These are phyloP conservation scores for Wickerhamiella slavikovae DNA, from an alignment of 805 yeast genomes.

Conservation along the genomic window DNA sequence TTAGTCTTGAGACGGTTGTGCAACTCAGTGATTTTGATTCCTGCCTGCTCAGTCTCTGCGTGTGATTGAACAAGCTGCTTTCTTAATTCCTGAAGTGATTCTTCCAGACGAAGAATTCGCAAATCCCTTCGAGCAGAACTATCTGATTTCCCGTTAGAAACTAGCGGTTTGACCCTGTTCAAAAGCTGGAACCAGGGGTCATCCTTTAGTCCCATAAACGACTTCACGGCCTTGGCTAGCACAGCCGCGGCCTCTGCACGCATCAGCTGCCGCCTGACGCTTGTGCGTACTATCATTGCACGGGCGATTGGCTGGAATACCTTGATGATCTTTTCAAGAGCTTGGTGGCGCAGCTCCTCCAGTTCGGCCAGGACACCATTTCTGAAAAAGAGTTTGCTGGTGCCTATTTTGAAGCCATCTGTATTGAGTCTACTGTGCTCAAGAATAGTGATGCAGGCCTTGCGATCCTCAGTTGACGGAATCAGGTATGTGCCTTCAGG, in stretches of 20 bases:
- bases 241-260: constrained; percentile 52
- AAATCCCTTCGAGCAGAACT: constrained; percentile 9
- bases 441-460: constrained; percentile 48
- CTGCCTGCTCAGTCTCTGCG: too few relatives aligned
- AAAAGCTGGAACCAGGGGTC: constrained; percentile 70
- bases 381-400: constrained; percentile 53
- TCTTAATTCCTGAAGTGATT: too few relatives aligned
- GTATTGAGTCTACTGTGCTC: constrained; percentile 39
- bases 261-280: constrained; percentile 27
- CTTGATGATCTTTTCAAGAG: constrained; percentile 33
- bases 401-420: constrained; percentile 42
- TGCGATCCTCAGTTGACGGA: constrained; percentile 29
- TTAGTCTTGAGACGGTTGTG: constrained; percentile 6
- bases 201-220: constrained; percentile 25
- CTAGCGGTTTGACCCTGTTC: constrained; percentile 50
- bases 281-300: constrained; percentile 39
- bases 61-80: too few relatives aligned
- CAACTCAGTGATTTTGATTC: constrained; percentile 6
- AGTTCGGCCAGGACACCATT: constrained; percentile 60
- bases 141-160: constrained; percentile 25
- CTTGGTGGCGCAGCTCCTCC: constrained; percentile 55
- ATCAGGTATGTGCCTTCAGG: constrained; percentile 10
- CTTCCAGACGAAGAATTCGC: constrained; percentile 16
- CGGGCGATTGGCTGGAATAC: constrained; percentile 42
- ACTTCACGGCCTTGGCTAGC: constrained; percentile 37